phyloP scores from a whole-genome alignment of 1,139 yeast species.

The Debaryomyces psychrophilus region DNA sequence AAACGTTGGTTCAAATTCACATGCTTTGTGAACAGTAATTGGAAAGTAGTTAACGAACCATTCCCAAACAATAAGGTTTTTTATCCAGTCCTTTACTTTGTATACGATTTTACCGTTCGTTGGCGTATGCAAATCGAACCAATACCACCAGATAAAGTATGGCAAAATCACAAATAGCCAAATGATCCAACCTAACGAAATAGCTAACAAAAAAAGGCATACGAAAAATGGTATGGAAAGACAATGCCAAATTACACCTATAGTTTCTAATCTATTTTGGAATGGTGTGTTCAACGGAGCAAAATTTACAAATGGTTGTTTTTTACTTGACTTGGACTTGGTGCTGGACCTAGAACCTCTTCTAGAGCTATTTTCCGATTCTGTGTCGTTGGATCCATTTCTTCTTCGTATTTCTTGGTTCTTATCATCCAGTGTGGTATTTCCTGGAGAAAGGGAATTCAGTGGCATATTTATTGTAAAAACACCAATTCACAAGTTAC shows the following conservation, averaged over 20 bases:
- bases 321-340: slow-evolving; percentile 2
- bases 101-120: slow-evolving; percentile 69
- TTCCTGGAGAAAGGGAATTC: neutral
- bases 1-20: slow-evolving; percentile 76
- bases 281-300: slow-evolving; percentile 63
- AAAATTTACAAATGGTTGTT: slow-evolving; percentile 28
- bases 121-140: slow-evolving; percentile 62
- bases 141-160: slow-evolving; percentile 62
- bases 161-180: slow-evolving; percentile 68
- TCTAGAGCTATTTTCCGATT: neutral
- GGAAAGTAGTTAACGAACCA: slow-evolving; percentile 83
- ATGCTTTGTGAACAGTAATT: slow-evolving; percentile 68
- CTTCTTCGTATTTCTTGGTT: neutral
- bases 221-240: slow-evolving; percentile 66
- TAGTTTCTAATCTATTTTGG: slow-evolving; percentile 64
- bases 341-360: neutral
- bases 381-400: neutral
- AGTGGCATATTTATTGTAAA: neutral
- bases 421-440: neutral
- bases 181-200: slow-evolving; percentile 65
- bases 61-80: slow-evolving; percentile 67
- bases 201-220: slow-evolving; percentile 54
- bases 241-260: slow-evolving; percentile 77
- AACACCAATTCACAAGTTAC: neutral
- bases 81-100: slow-evolving; percentile 60